These are phyloP conservation scores for Tulasnella sp. DNA, from an alignment of 768 basidiomycete genomes.

Conservation along the genomic window DNA sequence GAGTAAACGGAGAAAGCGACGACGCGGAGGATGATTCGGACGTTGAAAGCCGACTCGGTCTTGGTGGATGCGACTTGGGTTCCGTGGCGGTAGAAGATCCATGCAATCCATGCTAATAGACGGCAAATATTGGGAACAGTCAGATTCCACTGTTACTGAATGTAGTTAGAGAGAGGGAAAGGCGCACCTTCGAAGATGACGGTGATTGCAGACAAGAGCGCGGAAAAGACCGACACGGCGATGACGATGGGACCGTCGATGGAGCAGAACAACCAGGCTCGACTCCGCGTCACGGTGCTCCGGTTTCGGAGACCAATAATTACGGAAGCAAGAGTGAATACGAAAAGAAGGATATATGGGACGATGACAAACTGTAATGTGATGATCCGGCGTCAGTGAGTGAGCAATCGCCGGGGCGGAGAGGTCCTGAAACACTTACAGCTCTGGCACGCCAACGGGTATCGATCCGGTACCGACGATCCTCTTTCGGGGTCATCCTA, in stretches of 20 bases:
- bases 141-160: too few relatives aligned
- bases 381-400: neutral
- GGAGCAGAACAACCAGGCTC: constrained; percentile 21
- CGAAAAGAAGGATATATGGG: constrained; percentile 15
- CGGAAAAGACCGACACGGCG: neutral
- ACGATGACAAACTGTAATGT: constrained; percentile 16
- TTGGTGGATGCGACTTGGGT: constrained; percentile 1
- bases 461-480: neutral
- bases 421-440: neutral
- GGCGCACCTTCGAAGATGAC: constrained; percentile 9
- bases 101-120: constrained; percentile 16
- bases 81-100: constrained; percentile 14
- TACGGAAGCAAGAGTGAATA: neutral
- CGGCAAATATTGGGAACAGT: too few relatives aligned
- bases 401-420: neutral
- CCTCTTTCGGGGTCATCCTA: constrained; percentile 10
- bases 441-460: constrained; percentile 16
- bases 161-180: too few relatives aligned
- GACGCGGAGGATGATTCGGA: constrained; percentile 20
- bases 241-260: constrained; percentile 10
- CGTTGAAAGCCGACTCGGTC: constrained; percentile 15
- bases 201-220: neutral
- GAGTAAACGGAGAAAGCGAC: constrained; percentile 5
- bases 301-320: constrained; percentile 12
- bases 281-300: neutral